Evolutionary conservation across 2,329 filamentous ascomycete genomes (phyloP).

Genomic region (Paecilomyces formosus): DNA sequence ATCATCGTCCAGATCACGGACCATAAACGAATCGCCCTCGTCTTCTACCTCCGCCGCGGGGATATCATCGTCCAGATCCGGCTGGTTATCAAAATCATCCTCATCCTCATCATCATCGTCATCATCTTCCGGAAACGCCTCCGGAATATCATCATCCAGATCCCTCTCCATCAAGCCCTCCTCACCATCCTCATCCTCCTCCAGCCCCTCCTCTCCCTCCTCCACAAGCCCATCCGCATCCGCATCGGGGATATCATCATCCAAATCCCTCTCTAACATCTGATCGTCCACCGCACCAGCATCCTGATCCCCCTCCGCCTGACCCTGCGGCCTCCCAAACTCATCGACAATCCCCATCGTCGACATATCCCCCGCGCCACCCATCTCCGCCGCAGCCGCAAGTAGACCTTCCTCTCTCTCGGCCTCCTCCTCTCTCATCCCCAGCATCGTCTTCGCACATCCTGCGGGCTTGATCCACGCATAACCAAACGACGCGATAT

Average conservation of each 20-base stretch:
- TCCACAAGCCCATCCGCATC: slow-evolving; percentile 32
- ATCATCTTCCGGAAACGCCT: slow-evolving; percentile 43
- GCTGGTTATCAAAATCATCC: slow-evolving; percentile 36
- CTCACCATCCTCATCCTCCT: slow-evolving; percentile 49
- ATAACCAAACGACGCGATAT: slow-evolving; percentile 80
- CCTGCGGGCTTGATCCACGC: slow-evolving; percentile 88
- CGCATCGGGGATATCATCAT: slow-evolving; percentile 40
- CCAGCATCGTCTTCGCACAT: slow-evolving; percentile 79
- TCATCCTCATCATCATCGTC: slow-evolving; percentile 35
- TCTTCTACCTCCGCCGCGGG: slow-evolving; percentile 50
- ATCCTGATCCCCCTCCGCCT: slow-evolving; percentile 29
- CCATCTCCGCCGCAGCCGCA: slow-evolving; percentile 66
- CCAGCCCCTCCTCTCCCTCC: slow-evolving; percentile 39
- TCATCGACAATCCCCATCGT: slow-evolving; percentile 64
- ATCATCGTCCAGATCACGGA: slow-evolving; percentile 63
- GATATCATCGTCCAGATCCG: slow-evolving; percentile 53
- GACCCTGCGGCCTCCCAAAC: slow-evolving; percentile 42
- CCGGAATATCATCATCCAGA: slow-evolving; percentile 67
- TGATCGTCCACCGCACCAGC: slow-evolving; percentile 33
- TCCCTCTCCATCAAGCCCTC: slow-evolving; percentile 49
- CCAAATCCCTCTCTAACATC: slow-evolving; percentile 35
- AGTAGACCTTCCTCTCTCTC: slow-evolving; percentile 83
- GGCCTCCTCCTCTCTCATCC: slow-evolving; percentile 78
- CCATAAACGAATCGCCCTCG: slow-evolving; percentile 51
- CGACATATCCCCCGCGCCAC: slow-evolving; percentile 58